phyloP scores from a whole-genome alignment of 768 basidiomycete species.

The Mycena amicta region DNA sequence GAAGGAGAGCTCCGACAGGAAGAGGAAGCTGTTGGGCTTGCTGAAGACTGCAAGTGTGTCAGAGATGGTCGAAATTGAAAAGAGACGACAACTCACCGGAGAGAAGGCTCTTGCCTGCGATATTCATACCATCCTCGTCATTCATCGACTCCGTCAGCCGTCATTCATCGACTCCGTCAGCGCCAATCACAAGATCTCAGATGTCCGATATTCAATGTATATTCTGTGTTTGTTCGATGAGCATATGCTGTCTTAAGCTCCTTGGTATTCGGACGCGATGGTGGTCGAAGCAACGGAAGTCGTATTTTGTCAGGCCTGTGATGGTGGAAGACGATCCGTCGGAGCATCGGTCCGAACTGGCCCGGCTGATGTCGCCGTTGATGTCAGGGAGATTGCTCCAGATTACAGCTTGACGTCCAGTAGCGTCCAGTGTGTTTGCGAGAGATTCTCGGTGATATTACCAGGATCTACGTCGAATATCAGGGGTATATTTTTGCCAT shows the following conservation, averaged over 20 bases:
- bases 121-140: constrained; percentile 54
- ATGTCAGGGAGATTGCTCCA: too few species aligned
- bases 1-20: constrained; percentile 54
- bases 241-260: too few species aligned
- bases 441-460: background rate
- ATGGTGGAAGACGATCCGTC: too few species aligned
- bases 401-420: background rate
- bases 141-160: too few species aligned
- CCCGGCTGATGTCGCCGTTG: too few species aligned
- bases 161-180: constrained; percentile 48
- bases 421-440: background rate
- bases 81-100: constrained; percentile 35
- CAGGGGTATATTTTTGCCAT: background rate
- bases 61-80: constrained; percentile 6
- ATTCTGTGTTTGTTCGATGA: too few species aligned
- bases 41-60: constrained; percentile 44
- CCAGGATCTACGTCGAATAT: background rate
- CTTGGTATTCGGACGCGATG: too few species aligned
- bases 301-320: too few species aligned
- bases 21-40: constrained; percentile 52
- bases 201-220: too few species aligned
- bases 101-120: constrained; percentile 45
- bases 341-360: too few species aligned
- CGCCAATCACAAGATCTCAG: constrained; percentile 44
- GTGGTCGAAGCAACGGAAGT: too few species aligned